These are phyloP conservation scores for Lachnellula arida DNA, from an alignment of 2,329 filamentous ascomycete genomes.

Conservation along the genomic window DNA sequence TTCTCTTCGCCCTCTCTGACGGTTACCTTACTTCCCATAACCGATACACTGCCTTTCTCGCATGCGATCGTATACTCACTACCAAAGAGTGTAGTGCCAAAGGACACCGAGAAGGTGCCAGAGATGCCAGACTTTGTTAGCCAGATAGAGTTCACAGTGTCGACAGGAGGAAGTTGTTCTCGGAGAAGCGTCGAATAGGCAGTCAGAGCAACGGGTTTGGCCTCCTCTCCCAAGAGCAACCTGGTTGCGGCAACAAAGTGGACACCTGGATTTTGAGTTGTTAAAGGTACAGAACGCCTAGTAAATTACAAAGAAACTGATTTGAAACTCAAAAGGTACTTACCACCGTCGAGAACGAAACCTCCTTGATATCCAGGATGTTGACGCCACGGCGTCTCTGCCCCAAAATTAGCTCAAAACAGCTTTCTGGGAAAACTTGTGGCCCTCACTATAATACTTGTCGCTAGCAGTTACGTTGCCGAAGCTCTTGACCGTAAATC, in stretches of 20 bases:
- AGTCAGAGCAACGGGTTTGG: conserved; percentile 21
- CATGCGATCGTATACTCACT: conserved; percentile 30
- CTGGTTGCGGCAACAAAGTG: conserved; percentile 64
- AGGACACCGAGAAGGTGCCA: conserved; percentile 29
- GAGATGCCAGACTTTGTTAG: conserved; percentile 28
- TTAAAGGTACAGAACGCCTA: no score
- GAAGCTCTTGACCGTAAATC: conserved; percentile 47
- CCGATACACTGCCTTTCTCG: conserved; percentile 29
- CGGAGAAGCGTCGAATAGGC: conserved; percentile 27
- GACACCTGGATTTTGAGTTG: conserved; percentile 41
- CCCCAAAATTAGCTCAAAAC: conserved; percentile 2
- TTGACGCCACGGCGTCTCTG: conserved; percentile 60
- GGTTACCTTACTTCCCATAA: conserved; percentile 23
- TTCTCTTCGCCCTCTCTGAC: conserved; percentile 26
- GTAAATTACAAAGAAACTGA: no score
- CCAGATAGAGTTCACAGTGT: conserved; percentile 33
- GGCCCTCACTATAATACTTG: conserved; percentile 40
- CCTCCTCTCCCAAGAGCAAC: conserved; percentile 45
- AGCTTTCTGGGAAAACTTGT: background rate
- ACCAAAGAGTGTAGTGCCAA: conserved; percentile 29
- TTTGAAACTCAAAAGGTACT: no score
- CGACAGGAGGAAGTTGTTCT: conserved; percentile 29
- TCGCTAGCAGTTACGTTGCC: conserved; percentile 40
- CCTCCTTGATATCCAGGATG: conserved; percentile 68
- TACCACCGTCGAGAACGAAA: conserved; percentile 65